A percentile compares a stretch with the other conserved stretches of the same genome.
Conservation (phyloP, 805 yeast genomes). For the Cyberlindnera galapagoensis region DNA sequence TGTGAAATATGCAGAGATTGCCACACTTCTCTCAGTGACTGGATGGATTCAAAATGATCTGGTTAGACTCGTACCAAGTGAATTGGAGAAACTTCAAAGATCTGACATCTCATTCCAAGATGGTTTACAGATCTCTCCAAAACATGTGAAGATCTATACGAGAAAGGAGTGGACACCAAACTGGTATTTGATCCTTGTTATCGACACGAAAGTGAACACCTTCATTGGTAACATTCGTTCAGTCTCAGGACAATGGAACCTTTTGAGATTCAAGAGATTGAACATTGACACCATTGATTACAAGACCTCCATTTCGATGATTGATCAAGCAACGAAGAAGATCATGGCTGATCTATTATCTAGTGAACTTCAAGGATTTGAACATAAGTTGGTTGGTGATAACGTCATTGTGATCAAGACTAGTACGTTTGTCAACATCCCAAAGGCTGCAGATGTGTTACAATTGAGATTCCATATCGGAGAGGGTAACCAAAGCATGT, state of each 20-base stretch:
- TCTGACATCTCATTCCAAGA: slow-evolving; percentile 5
- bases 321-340: slow-evolving; percentile 14
- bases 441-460: slow-evolving; percentile 30
- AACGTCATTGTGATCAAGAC: slow-evolving; percentile 28
- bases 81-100: slow-evolving; percentile 27
- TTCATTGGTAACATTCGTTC: slow-evolving; percentile 28
- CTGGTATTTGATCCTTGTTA: slow-evolving; percentile 32
- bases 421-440: slow-evolving; percentile 29
- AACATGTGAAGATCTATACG: slow-evolving; percentile 29
- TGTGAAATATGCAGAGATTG: slow-evolving; percentile 35
- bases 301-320: slow-evolving; percentile 15
- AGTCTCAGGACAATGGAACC: slow-evolving; percentile 10
- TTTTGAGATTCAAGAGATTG: slow-evolving; percentile 7
- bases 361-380: slow-evolving; percentile 8
- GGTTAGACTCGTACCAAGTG: slow-evolving; percentile 43
- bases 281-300: slow-evolving; percentile 19
- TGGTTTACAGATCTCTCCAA: neutral
- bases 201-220: slow-evolving; percentile 25
- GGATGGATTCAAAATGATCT: slow-evolving; percentile 64
- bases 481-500: slow-evolving; percentile 18
- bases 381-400: slow-evolving; percentile 6
- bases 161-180: slow-evolving; percentile 30
- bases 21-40: slow-evolving; percentile 51
- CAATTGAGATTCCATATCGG: slow-evolving; percentile 25
- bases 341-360: slow-evolving; percentile 15